Percentiles rank a stretch among this genome's conserved stretches.
These are phyloP conservation scores for Plasmodium cynomolgi DNA, from an alignment of 169 alveolate genomes.

Conservation along the genomic window DNA sequence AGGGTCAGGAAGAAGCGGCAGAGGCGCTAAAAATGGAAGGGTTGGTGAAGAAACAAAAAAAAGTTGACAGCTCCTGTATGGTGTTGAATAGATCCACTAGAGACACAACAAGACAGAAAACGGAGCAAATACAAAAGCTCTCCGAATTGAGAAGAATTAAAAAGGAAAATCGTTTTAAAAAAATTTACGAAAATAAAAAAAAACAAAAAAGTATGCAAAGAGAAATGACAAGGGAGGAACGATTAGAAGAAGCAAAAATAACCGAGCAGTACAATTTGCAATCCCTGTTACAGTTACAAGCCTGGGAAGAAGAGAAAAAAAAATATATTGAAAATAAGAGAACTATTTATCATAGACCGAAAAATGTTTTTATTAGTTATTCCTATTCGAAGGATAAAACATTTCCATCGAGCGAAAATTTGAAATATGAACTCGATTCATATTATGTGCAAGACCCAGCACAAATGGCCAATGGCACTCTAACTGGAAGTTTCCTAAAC, in stretches of 20 bases:
- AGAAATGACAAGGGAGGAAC: slow-evolving; percentile 86
- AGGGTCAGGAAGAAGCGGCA: background rate
- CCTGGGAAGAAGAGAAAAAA: slow-evolving; percentile 82
- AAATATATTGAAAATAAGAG: slow-evolving; percentile 24
- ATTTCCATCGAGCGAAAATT: slow-evolving; percentile 39
- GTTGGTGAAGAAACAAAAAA: slow-evolving; percentile 12
- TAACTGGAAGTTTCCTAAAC: background rate
- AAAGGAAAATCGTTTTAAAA: slow-evolving; percentile 69
- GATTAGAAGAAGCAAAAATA: slow-evolving; percentile 84
- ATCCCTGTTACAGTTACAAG: slow-evolving; percentile 83
- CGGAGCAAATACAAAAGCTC: slow-evolving; percentile 58
- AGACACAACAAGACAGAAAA: slow-evolving; percentile 65
- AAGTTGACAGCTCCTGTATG: slow-evolving; percentile 11
- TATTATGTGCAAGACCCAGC: background rate
- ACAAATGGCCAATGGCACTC: background rate
- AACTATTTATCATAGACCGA: slow-evolving; percentile 57
- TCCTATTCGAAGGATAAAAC: slow-evolving; percentile 51
- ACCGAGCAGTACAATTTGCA: slow-evolving; percentile 84
- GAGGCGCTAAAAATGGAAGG: slow-evolving; percentile 7
- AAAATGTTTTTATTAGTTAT: slow-evolving; percentile 68
- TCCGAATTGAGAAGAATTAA: slow-evolving; percentile 75
- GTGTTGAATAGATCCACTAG: slow-evolving; percentile 59
- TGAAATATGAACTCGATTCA: slow-evolving; percentile 37
- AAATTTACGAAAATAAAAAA: slow-evolving; percentile 55
- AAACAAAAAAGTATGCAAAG: slow-evolving; percentile 44